Base-by-base conservation (phyloP, 2,329 filamentous ascomycete species). In the Cytospora chrysosperma region DNA sequence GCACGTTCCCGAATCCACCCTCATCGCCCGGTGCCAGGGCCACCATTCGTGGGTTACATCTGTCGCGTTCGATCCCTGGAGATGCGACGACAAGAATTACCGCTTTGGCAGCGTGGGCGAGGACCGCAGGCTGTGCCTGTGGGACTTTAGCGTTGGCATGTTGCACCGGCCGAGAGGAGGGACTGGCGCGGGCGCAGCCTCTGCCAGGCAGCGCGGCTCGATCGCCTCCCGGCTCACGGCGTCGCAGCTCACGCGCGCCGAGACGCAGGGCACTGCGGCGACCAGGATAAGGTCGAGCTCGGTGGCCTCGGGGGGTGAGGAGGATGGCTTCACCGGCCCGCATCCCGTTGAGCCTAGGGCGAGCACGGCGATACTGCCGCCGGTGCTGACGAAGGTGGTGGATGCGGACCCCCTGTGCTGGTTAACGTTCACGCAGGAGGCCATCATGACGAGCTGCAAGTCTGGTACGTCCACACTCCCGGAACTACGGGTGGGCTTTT, bases 81-180 rank as follows among this genome's bases (percentile, higher is more conserved):
- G 93, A 67, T 99, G 95, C 72, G 95, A 99, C 72, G 92, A 96
- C 73, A 87, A 90, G 70, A 98, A 92, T 70, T 99, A 99, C 76
- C 87, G 95, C 1, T 97, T 99, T 71, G 95, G 95, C 32, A 97
- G 92, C 71, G 94, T 99, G 0, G 95, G 94, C 17, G 94, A 98
- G 73, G 95, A 99, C 74, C 92, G 93, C 70, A 85, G 93, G 63
- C 80, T 99, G 21, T 86, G 97, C 64, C 80, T 99, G 15, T 99
- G 95, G 95, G 95, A 99, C 78, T 99, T 99, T 74, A 97, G 89
- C 68, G 92, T 97, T 50, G 93, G 93, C 70, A 98, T 98, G 94
- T 82, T 99, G 70, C 91, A 96, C 75, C 85, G 93, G 65, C 94
- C 95, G 24, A 94, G 94, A 77, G 89, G 61, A 5, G 64, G 58